Evolutionary conservation across 208 protist genomes (phyloP).

Genomic region (Crithidia sp.): DNA sequence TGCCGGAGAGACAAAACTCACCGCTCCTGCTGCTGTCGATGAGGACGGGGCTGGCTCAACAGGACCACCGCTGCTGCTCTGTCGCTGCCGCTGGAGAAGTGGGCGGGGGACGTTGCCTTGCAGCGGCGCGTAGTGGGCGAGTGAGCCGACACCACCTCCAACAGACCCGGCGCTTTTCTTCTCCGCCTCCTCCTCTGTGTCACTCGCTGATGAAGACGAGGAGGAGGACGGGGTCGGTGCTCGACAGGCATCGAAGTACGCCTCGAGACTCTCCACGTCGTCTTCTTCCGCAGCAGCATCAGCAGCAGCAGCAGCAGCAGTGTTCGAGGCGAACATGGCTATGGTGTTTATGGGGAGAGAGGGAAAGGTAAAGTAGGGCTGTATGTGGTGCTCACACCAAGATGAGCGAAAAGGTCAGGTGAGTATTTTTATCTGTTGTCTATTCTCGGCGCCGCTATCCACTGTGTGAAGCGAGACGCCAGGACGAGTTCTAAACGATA

Average conservation of each 20-base stretch:
- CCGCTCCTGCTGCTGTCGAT: background rate
- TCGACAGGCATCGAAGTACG: slow-evolving; percentile 62
- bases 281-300: slow-evolving; percentile 9
- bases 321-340: too few relatives aligned
- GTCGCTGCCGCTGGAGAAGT: slow-evolving; percentile 22
- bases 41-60: background rate
- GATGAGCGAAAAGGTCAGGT: too few relatives aligned
- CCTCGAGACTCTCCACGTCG: slow-evolving; percentile 30
- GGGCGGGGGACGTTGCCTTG: slow-evolving; percentile 25
- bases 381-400: too few relatives aligned
- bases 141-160: too few relatives aligned
- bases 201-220: slow-evolving; percentile 7
- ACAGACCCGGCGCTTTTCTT: background rate
- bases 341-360: too few relatives aligned
- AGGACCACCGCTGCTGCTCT: background rate
- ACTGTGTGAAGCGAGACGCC: too few relatives aligned
- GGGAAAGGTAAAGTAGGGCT: too few relatives aligned
- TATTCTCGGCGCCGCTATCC: too few relatives aligned
- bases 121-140: slow-evolving; percentile 8
- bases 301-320: too few relatives aligned
- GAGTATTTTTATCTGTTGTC: too few relatives aligned
- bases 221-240: slow-evolving; percentile 11
- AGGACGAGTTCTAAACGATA: too few relatives aligned
- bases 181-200: background rate
- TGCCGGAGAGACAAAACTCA: background rate